Base-by-base conservation (phyloP, 148 eudicot genomes). In the Chenopodium album region DNA sequence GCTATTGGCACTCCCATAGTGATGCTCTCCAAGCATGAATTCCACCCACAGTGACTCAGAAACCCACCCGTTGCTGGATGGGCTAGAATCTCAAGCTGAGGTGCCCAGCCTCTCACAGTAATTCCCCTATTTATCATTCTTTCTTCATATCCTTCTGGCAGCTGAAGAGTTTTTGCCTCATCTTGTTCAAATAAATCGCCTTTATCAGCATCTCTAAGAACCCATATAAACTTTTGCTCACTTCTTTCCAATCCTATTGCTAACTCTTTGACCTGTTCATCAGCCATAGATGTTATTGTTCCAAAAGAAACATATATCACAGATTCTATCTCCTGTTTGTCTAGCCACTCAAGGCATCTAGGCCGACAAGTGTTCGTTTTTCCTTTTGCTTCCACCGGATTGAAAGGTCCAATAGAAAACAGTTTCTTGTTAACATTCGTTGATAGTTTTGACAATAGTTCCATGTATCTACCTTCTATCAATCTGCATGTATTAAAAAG, bases 231-330 rank as follows among this genome's bases (percentile, higher is more conserved):
- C 82, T 87, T 92, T 28, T 85, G 85, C 44, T 74, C 78, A 52
- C 94, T 91, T 71, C 76, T 48, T 73, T 92, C 92, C 50, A 94
- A 76, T 64, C 94, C 98, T 1, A 75, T 59, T 1, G 95, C 94
- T 8, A 91, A 26, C 84, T 94, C 96, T 32, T 47, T 71, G 44
- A 85, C 82, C 78, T 94, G 87, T 29, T 90, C 87, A 5, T 87
- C 82, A 0, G 66, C 54, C 44, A 92, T 32, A 0, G 92, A 78
- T 59, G 89, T 88, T 20, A 88, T 79, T 1, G 94, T 86, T 31
- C 98, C 98, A 60, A 94, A 92, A 0, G 93, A 91, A 16, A 91
- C 90, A 63, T 80, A 92, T 0, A 94, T 73, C 29, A 94, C 98
- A 0, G 94, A 89, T 34, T 85, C 80, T 9, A 76, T 64, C 56